Base-by-base conservation (phyloP, 2,329 filamentous ascomycete species). In the Lachnellula occidentalis region DNA sequence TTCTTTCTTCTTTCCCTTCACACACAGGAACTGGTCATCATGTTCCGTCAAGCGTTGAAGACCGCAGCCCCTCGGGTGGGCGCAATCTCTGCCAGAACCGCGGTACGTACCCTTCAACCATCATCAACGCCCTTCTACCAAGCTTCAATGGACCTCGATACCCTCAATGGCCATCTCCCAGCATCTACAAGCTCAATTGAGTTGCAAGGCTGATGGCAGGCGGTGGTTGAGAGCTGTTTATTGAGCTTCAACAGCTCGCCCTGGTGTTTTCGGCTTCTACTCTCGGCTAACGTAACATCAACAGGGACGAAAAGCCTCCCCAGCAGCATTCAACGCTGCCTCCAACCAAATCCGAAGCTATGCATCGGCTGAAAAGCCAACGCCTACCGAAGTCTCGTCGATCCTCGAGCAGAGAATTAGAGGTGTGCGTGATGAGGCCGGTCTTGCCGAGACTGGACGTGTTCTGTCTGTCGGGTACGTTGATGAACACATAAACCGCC, bases 341-440 rank as follows among this genome's bases (percentile, higher is more conserved):
- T 78, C 83, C 67, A 80, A 87, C 74, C 85, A 88, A 74, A 76
- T 85, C 75, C 90, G 94, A 78, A 83, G 83, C 77, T 97, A 96
- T 79, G 92, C 90, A 74, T 79, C 86, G 77, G 92, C 95, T 72
- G 88, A 90, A 68, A 97, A 97, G 85, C 91, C 94, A 71, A 78
- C 91, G 59, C 94, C 94, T 69, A 99, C 92, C 71, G 94, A 99
- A 83, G 92, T 97, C 70, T 97, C 94, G 69, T 96, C 92, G 69
- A 97, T 99, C 77, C 89, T 99, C 74, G 94, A 97, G 83, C 92
- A 97, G 85, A 86, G 92, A 78, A 99, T 99, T 73, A 90, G 94
- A 74, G 94, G 94, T 82, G 90, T 97, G 68, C 89, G 95, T 78
- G 94, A 97, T 81, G 94, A 97, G 82, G 82, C 90, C 73, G 85